A percentile compares a stretch with the other conserved stretches of the same genome.
Evolutionary conservation across 768 basidiomycete species (phyloP).

Genomic region (Stropharia rugosoannulata): DNA sequence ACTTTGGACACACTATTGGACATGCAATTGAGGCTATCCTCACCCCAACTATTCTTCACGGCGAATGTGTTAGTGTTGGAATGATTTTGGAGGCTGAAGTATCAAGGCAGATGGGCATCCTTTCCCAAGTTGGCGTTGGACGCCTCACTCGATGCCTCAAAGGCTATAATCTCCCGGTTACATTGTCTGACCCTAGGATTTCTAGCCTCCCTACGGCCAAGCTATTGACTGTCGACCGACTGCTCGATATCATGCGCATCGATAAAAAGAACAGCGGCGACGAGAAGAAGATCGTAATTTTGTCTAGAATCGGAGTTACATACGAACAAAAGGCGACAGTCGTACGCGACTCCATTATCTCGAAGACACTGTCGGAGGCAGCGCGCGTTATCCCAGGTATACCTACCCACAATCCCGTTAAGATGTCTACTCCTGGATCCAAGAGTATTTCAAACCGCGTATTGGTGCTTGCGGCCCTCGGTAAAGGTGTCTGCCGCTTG

Average conservation of each 20-base stretch:
- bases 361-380: conserved; percentile 78
- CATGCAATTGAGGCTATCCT: conserved; percentile 98
- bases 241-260: conserved; percentile 92
- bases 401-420: conserved; percentile 57
- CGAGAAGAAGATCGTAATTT: conserved; percentile 91
- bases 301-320: conserved; percentile 88
- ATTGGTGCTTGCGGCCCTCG: conserved; percentile 90
- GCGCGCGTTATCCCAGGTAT: conserved; percentile 70
- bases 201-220: conserved; percentile 67
- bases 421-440: conserved; percentile 91
- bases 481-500: conserved; percentile 82
- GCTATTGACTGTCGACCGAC: conserved; percentile 71
- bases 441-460: conserved; percentile 97
- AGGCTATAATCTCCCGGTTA: conserved; percentile 87
- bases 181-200: conserved; percentile 78
- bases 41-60: conserved; percentile 91
- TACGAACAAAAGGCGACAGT: conserved; percentile 89
- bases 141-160: conserved; percentile 85
- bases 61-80: conserved; percentile 93
- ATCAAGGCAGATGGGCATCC: conserved; percentile 81
- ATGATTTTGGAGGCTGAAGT: conserved; percentile 98
- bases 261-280: conserved; percentile 97
- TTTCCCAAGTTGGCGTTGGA: conserved; percentile 91
- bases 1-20: conserved; percentile 98
- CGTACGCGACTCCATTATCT: conserved; percentile 79